Evolutionary conservation across 2,329 filamentous ascomycete species (phyloP), one percentile per base, ranked within the genome.

Genomic region (Fusarium nisikadoi): DNA sequence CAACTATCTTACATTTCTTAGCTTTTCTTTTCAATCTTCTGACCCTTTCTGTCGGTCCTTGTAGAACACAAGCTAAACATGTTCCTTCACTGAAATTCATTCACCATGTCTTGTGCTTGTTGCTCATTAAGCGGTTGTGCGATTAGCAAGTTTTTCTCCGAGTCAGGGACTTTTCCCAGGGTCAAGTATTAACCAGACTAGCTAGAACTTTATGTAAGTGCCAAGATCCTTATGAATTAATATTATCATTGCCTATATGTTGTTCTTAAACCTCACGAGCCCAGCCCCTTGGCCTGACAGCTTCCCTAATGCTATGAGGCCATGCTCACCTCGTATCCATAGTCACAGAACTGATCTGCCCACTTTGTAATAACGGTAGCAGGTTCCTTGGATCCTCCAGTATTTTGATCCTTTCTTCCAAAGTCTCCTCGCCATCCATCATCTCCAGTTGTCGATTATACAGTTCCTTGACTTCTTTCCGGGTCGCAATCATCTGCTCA

Each of bases 391-490:
- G 49, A 2, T 57, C 33, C 12, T 68, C 65, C 43, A 68, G n/a
- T 6, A 25, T 16, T 4, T 46, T 45, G 6, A 68, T 54, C 10
- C 65, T 68, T 4, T 68, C 65, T 2, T 68, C 65, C 38, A 68
- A 35, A n/a, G 25, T 68, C 25, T 68, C 65, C 14, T 68, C 65
- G 2, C 65, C 65, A 20, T 68, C 65, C 57, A 68, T 63, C n/a
- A 68, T 33, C 25, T 68, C 65, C 13, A 68, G 3, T 20, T 68
- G 65, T 5, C 65, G 52, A 33, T 68, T 68, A 29, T 64, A 50
- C 5, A 68, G 7, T 17, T 68, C 65, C 20, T 42, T 68, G 0
- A 68, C 19, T 13, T 68, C 43, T 6, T 27, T 45, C 6, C 65
- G 52, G 2, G 50, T 68, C 10, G 33, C 35, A 2, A 27, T 20